Percentiles rank a stretch among this genome's conserved stretches.
Conservation (phyloP, 768 basidiomycete genomes). For the Sutorius australiensis region DNA sequence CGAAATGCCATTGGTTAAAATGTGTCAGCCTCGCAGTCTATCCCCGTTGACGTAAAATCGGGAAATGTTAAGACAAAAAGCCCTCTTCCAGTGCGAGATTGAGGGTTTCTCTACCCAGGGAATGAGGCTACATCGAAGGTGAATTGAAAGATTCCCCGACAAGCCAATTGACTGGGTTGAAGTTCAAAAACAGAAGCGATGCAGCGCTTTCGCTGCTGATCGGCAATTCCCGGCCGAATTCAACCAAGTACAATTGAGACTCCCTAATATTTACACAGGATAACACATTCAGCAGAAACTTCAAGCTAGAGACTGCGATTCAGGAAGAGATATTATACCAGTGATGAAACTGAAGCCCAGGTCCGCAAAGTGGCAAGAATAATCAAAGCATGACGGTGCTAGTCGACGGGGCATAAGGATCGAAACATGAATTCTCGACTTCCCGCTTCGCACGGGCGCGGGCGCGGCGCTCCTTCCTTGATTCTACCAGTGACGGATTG, state of each 20-base stretch:
- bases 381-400: slow-evolving; percentile 9
- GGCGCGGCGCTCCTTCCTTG: slow-evolving; percentile 1
- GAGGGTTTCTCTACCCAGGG: slow-evolving; percentile 28
- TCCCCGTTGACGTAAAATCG: background rate
- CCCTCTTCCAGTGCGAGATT: slow-evolving; percentile 6
- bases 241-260: background rate
- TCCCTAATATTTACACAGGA: background rate
- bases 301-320: background rate
- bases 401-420: slow-evolving; percentile 12
- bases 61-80: background rate
- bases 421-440: background rate
- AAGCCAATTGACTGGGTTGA: slow-evolving; percentile 31
- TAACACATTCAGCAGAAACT: background rate
- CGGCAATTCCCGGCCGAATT: slow-evolving; percentile 2
- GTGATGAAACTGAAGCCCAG: background rate
- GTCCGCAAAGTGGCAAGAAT: background rate
- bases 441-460: background rate
- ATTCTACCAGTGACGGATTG: slow-evolving; percentile 3
- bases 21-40: slow-evolving; percentile 11
- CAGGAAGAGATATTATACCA: background rate
- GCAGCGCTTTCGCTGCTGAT: background rate
- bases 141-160: slow-evolving; percentile 6
- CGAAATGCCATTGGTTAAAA: background rate
- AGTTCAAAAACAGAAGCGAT: background rate
- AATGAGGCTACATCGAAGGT: slow-evolving; percentile 31